Evolutionary conservation across 106 monocot species (phyloP), one percentile per base, ranked within the genome.

Genomic region (Dendrobium nobile): DNA sequence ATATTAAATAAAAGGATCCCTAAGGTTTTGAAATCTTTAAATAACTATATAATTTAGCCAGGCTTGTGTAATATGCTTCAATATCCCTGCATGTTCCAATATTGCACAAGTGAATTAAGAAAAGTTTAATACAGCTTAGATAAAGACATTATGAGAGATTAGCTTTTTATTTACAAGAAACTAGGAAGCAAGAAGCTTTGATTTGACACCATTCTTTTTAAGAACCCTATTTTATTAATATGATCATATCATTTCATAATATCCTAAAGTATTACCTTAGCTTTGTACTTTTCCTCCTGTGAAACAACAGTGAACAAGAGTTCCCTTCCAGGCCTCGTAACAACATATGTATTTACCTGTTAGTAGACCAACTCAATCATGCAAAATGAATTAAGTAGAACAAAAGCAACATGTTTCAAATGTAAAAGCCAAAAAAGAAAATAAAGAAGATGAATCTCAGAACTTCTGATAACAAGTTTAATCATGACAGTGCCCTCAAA

Each of bases 261-360:
- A 26, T 65, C 64, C 64, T 51, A 65, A 64, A 64, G 64, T 7
- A 65, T 64, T 80, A 98, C 94, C 97, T 98, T 98, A 10, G 97
- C 97, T 88, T 98, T 98, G 83, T 98, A 98, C 78, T 98, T 98
- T 81, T 98, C 97, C 70, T 94, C 94, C 68, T 89, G 85, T 80
- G 94, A 88, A 13, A 98, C 92, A 88, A 98, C 97, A 37, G 97
- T 98, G 82, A 98, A 98, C 59, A 98, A 81, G 15, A 98, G 89
- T 82, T 98, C 97, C 79, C 94, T 92, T 84, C 92, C 97, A 67
- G 97, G 97, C 88, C 94, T 94, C 64, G 91, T 84, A 65, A 98
- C 86, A 80, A 98, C 97, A 85, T 98, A 98, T 19, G 97, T 98
- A 20, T 89, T 91, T 56, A 98, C 92, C 97, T 98, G 77, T 75